Conservation (phyloP, 139 green algal genomes). For the Picochlorum sp. region DNA sequence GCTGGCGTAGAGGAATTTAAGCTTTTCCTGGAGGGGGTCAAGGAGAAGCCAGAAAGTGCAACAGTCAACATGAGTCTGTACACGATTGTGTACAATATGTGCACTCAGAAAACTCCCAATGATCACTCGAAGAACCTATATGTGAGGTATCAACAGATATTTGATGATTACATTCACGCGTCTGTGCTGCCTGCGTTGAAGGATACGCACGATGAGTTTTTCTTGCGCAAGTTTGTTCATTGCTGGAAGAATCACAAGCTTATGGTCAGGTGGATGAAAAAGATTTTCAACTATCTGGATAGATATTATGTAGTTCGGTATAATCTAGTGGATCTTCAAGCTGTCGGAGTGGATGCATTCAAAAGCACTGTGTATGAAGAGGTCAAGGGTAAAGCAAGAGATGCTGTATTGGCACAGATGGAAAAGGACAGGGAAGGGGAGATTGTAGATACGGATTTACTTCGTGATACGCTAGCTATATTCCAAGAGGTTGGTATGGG, state of each 20-base stretch:
- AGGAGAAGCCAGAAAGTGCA: neutral
- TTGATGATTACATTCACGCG: conserved; percentile 89
- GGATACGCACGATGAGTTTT: conserved; percentile 75
- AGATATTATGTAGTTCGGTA: conserved; percentile 96
- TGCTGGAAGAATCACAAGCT: conserved; percentile 97
- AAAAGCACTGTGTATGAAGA: conserved; percentile 66
- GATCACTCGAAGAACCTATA: conserved; percentile 98
- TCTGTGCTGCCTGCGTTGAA: conserved; percentile 73
- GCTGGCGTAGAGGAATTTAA: conserved; percentile 93
- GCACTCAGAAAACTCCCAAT: conserved; percentile 97
- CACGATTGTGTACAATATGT: conserved; percentile 97
- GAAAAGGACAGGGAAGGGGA: conserved; percentile 91
- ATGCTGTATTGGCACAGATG: conserved; percentile 71
- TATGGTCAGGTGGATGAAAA: conserved; percentile 95
- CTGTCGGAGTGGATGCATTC: conserved; percentile 91
- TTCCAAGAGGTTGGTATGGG: conserved; percentile 95
- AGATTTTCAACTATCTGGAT: conserved; percentile 99
- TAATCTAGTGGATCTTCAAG: conserved; percentile 74
- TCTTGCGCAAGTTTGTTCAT: conserved; percentile 83
- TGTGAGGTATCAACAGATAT: conserved; percentile 77
- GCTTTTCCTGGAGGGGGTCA: conserved; percentile 74
- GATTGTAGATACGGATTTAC: conserved; percentile 66
- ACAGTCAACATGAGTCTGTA: conserved; percentile 12
- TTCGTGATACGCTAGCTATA: conserved; percentile 95
- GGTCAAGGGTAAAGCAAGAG: conserved; percentile 53